These are phyloP conservation scores for Penicillium sp. DNA, from an alignment of 2,329 filamentous ascomycete species.

Conservation along the genomic window DNA sequence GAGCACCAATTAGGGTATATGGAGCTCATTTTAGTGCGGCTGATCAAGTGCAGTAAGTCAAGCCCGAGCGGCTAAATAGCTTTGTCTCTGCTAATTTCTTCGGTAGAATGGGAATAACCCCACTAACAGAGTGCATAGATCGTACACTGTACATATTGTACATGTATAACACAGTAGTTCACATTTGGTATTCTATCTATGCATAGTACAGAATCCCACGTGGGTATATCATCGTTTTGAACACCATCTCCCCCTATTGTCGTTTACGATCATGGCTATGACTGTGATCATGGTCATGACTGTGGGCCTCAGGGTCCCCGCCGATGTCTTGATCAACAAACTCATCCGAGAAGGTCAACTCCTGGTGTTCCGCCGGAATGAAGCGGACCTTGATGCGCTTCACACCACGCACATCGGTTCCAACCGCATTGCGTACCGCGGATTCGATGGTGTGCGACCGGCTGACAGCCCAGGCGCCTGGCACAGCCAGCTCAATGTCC, in stretches of 20 bases:
- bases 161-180: too few relatives aligned
- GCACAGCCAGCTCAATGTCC: conserved; percentile 83
- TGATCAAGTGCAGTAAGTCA: neutral
- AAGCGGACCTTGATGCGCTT: conserved; percentile 83
- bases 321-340: conserved; percentile 67
- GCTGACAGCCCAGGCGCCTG: conserved; percentile 73
- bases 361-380: conserved; percentile 64
- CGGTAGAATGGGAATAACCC: conserved; percentile 16
- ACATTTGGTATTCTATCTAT: conserved; percentile 19
- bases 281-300: conserved; percentile 22
- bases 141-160: too few relatives aligned
- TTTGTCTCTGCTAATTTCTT: conserved; percentile 14
- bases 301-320: conserved; percentile 63
- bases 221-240: conserved; percentile 20
- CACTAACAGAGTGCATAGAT: neutral
- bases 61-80: conserved; percentile 13
- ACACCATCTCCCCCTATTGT: conserved; percentile 4
- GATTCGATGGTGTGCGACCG: conserved; percentile 71
- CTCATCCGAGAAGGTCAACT: conserved; percentile 71
- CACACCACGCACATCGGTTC: conserved; percentile 77
- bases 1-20: conserved; percentile 1
- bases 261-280: conserved; percentile 42
- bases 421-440: conserved; percentile 70
- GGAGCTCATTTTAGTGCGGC: neutral
- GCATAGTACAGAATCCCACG: conserved; percentile 13